Percentiles rank a stretch among this genome's conserved stretches.
Conservation (phyloP, 2,329 filamentous ascomycete species). For the Daldinia eschscholtzii region DNA sequence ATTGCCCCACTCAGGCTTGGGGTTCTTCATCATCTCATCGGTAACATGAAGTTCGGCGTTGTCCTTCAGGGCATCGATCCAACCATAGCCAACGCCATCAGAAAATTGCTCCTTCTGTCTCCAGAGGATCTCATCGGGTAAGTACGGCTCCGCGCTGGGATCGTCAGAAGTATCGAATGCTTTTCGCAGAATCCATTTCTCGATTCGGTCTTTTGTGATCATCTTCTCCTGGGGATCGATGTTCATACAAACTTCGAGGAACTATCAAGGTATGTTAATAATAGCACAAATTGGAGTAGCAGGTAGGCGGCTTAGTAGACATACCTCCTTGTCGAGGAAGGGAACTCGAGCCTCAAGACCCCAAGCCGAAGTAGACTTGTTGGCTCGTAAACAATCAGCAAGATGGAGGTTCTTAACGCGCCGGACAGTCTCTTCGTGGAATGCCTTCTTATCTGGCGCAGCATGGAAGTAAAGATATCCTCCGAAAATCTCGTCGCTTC, state of each 20-base stretch:
- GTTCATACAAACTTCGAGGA: slow-evolving; percentile 93
- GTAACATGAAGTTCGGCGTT: slow-evolving; percentile 89
- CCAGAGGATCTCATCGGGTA: slow-evolving; percentile 97
- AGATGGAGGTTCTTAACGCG: slow-evolving; percentile 97
- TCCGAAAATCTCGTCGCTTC: slow-evolving; percentile 97
- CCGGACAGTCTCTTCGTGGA: slow-evolving; percentile 94
- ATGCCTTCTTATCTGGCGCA: slow-evolving; percentile 89
- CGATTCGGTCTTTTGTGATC: slow-evolving; percentile 89
- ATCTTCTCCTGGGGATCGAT: slow-evolving; percentile 96
- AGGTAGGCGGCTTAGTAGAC: slow-evolving; percentile 38
- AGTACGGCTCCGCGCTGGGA: slow-evolving; percentile 83
- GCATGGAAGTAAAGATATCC: slow-evolving; percentile 99
- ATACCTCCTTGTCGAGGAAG: slow-evolving; percentile 91
- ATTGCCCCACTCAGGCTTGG: slow-evolving; percentile 93
- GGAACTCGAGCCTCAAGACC: slow-evolving; percentile 97
- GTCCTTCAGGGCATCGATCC: slow-evolving; percentile 98
- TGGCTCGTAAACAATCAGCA: slow-evolving; percentile 95
- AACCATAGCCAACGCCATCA: slow-evolving; percentile 97
- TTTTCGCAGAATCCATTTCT: slow-evolving; percentile 98
- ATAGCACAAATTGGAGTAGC: neutral
- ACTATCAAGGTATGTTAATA: slow-evolving; percentile 62
- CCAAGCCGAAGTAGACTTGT: slow-evolving; percentile 99
- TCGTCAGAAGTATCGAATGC: slow-evolving; percentile 95
- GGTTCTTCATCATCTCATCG: slow-evolving; percentile 98
- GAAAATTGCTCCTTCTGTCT: slow-evolving; percentile 99